phyloP scores from a whole-genome alignment of 2,329 filamentous ascomycete species.

The Trichophyton verrucosum region DNA sequence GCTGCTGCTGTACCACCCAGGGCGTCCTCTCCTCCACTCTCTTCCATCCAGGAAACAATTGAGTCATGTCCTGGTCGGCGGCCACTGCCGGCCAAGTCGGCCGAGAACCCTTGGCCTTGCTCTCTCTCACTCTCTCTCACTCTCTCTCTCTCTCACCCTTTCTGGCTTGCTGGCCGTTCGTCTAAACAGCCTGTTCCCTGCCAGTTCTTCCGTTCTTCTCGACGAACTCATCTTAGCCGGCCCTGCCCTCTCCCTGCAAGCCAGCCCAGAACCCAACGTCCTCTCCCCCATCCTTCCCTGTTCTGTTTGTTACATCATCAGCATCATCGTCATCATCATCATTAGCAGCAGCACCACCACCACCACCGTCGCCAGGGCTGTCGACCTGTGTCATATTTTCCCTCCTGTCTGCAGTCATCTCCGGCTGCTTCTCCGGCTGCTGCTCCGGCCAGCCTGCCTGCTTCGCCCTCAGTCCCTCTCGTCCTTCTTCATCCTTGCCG shows the following conservation, averaged over 20 bases:
- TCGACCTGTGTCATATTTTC: background rate
- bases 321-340: no score
- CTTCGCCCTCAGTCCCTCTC: background rate
- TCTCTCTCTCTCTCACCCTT: background rate
- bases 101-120: background rate
- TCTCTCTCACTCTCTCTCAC: background rate
- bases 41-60: background rate
- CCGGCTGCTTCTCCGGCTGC: background rate
- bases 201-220: background rate
- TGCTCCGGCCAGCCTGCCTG: background rate
- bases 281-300: background rate
- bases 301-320: background rate
- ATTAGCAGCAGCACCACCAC: no score
- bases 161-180: no score
- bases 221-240: background rate
- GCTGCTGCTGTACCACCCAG: background rate
- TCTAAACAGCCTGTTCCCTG: background rate
- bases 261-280: background rate
- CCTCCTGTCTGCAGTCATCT: background rate
- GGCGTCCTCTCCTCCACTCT: background rate
- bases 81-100: background rate
- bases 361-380: background rate
- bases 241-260: slow-evolving; percentile 1
- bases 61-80: background rate
- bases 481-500: background rate